Evolutionary conservation across 2,329 filamentous ascomycete species (phyloP), one percentile per base, ranked within the genome.

Genomic region (Aspergillus fumigatiaffinis): DNA sequence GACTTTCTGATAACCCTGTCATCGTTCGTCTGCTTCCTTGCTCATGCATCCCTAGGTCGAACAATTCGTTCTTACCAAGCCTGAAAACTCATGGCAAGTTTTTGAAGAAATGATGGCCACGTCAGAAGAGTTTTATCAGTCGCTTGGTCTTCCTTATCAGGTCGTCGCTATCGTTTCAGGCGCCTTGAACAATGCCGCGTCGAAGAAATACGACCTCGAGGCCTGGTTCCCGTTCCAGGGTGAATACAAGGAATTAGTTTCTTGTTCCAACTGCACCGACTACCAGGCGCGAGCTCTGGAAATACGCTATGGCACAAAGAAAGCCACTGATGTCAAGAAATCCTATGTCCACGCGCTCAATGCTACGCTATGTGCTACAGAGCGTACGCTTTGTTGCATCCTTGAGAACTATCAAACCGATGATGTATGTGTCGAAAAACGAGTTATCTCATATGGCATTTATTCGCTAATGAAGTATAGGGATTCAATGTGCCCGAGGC

Each of bases 161-260:
- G 86, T 99, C 21, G 90, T 97, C 9, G 87, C 89, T 54, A 99
- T 99, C 63, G 94, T 97, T 57, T 96, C 91, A n/a, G 93, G 93
- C 4, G 94, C 94, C 0, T 79, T 99, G 68, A 96, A 96, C 79
- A 95, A 92, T 67, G 89, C 89, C 1, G 88, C 88, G 3, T 81
- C 91, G 28, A 97, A 96, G 83, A 99, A 99, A 78, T 92, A 88
- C 73, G 94, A 99, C 71, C 83, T 99, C 23, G 94, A 99, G 75
- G 93, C 94, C 2, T 96, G 92, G 91, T 96, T 96, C 76, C 92
- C 91, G 17, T 95, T 90, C 82, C 92, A 97, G 76, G 89, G 89
- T 68, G 94, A 97, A 77, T 99, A 97, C 84, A 97, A 97, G 79
- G 94, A 97, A 79, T 85, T 99, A 28, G 94, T 97, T 52, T 96